phyloP scores from a whole-genome alignment of 2,329 filamentous ascomycete species.

The Cordyceps farinosa region DNA sequence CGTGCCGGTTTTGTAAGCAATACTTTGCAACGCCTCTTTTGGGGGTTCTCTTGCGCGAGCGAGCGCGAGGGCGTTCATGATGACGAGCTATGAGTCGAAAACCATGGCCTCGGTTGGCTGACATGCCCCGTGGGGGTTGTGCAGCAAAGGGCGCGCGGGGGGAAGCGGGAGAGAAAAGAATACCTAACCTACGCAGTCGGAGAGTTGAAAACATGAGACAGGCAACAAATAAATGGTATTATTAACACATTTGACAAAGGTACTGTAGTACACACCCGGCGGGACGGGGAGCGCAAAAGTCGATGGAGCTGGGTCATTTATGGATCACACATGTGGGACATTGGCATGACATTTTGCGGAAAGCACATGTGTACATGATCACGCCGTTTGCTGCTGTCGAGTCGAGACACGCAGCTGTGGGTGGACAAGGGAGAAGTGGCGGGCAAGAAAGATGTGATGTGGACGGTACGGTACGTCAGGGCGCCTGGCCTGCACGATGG shows the following conservation, averaged over 20 bases:
- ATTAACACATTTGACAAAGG: neutral
- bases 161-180: neutral
- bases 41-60: neutral
- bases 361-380: no score
- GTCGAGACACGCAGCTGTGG: no score
- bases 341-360: no score
- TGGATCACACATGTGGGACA: neutral
- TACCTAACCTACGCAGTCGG: neutral
- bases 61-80: neutral
- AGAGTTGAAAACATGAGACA: neutral
- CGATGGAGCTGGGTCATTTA: neutral
- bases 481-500: neutral
- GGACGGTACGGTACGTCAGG: slow-evolving; percentile 1
- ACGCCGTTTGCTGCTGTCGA: no score
- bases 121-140: neutral
- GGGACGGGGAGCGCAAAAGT: neutral
- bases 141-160: neutral
- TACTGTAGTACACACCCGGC: neutral
- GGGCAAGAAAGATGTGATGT: neutral
- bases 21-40: neutral
- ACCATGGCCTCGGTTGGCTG: neutral
- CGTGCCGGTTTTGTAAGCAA: neutral
- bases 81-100: slow-evolving; percentile 9
- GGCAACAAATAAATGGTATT: neutral
- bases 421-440: no score